These are phyloP conservation scores for Solanum piurae DNA, from an alignment of 257 asterid species.

Conservation along the genomic window DNA sequence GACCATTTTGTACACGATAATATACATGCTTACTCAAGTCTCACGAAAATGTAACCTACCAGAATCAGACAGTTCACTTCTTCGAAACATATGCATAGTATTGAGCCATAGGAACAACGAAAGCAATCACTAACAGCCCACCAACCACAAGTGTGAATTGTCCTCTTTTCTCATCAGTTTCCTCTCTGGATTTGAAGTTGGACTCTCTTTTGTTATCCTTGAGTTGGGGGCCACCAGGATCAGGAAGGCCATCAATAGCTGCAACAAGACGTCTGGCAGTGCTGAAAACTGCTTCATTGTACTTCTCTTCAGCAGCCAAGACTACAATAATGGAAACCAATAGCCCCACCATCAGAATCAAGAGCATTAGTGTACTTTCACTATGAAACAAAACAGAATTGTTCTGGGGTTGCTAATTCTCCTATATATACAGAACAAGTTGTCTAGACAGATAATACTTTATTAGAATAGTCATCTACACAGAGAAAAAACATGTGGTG, in stretches of 20 bases:
- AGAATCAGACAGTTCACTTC: conserved; percentile 41
- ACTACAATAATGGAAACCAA: conserved; percentile 36
- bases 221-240: conserved; percentile 80
- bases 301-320: conserved; percentile 87
- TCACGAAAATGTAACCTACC: conserved; percentile 4
- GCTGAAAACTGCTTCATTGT: conserved; percentile 74
- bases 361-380: background rate
- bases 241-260: conserved; percentile 94
- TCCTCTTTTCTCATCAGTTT: conserved; percentile 93
- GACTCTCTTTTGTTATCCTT: conserved; percentile 83
- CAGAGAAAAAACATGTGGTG: background rate
- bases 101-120: conserved; percentile 99
- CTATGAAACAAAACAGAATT: background rate
- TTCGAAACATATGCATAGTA: conserved; percentile 87
- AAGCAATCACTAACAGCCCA: conserved; percentile 95
- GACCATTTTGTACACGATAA: conserved; percentile 17
- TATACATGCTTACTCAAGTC: conserved; percentile 40
- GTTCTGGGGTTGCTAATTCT: background rate
- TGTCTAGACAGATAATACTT: background rate
- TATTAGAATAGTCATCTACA: background rate
- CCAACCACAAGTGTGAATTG: conserved; percentile 95
- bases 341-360: background rate
- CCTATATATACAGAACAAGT: background rate
- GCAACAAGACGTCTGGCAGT: conserved; percentile 78
- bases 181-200: conserved; percentile 84